Percentiles rank a stretch among this genome's conserved stretches.
Conservation (phyloP, 176 grass and related monocot genomes). For the Phoenix roebelenii region DNA sequence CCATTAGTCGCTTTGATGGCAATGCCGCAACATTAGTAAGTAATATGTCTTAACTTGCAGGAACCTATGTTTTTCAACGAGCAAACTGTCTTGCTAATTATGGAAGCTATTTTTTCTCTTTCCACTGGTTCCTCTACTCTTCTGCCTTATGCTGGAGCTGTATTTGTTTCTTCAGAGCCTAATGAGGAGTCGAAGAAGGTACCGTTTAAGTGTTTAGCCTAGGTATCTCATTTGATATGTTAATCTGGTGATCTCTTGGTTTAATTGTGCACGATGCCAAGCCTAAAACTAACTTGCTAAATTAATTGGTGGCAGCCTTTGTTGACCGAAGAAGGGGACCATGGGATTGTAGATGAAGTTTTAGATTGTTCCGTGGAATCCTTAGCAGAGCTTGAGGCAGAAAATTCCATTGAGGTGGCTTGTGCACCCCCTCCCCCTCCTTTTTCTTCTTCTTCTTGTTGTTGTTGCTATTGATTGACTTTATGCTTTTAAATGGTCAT, state of each 20-base stretch:
- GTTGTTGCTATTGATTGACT: background rate
- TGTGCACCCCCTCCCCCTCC: background rate
- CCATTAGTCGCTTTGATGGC: background rate
- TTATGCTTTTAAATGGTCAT: slow-evolving; percentile 8
- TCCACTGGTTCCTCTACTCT: slow-evolving; percentile 59
- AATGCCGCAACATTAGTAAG: slow-evolving; percentile 10
- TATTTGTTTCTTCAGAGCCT: slow-evolving; percentile 23
- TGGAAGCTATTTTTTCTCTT: slow-evolving; percentile 68
- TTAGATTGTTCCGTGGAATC: slow-evolving; percentile 63
- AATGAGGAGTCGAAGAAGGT: slow-evolving; percentile 38
- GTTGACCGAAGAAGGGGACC: slow-evolving; percentile 31
- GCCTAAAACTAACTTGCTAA: background rate
- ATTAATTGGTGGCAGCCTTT: slow-evolving; percentile 12
- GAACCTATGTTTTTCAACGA: slow-evolving; percentile 61
- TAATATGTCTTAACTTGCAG: slow-evolving; percentile 37
- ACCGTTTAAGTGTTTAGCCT: slow-evolving; percentile 3
- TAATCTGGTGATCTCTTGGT: background rate
- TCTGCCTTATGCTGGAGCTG: slow-evolving; percentile 39
- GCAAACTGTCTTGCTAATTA: slow-evolving; percentile 58
- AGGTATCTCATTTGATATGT: slow-evolving; percentile 18
- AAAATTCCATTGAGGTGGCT: slow-evolving; percentile 45
- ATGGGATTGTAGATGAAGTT: slow-evolving; percentile 31
- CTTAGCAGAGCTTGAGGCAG: slow-evolving; percentile 51
- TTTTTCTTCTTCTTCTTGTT: background rate
- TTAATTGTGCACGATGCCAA: too few relatives aligned